A percentile compares a stretch with the other conserved stretches of the same genome.
Conservation (phyloP, 768 basidiomycete genomes). For the Tylopilus cervinicoccineus region DNA sequence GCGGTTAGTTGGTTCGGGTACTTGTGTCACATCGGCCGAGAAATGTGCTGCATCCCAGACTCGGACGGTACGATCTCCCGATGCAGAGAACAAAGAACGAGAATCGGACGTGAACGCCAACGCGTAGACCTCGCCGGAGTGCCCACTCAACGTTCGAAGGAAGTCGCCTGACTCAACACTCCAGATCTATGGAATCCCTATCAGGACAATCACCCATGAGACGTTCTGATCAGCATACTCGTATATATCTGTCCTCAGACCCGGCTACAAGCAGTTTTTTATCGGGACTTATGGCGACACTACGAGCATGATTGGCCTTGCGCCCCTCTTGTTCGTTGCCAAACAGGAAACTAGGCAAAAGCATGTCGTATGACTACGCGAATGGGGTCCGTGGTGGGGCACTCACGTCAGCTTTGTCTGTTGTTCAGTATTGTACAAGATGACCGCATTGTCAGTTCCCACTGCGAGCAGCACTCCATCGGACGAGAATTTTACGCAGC, state of each 20-base stretch:
- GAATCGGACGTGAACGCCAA: conserved; percentile 35
- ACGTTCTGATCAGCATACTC: conserved; percentile 20
- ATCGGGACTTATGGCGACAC: conserved; percentile 31
- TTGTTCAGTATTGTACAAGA: conserved; percentile 25
- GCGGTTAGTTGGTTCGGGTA: conserved; percentile 17
- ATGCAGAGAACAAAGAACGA: conserved; percentile 32
- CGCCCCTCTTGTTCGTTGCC: conserved; percentile 20
- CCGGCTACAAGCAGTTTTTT: conserved; percentile 30
- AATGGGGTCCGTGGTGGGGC: neutral
- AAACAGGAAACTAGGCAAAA: conserved; percentile 22
- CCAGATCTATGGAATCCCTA: conserved; percentile 23
- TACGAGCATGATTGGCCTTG: conserved; percentile 29
- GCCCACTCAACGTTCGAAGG: conserved; percentile 30
- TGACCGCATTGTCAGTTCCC: conserved; percentile 29
- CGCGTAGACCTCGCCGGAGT: conserved; percentile 34
- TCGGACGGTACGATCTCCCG: conserved; percentile 34
- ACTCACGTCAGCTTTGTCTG: conserved; percentile 29
- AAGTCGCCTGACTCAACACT: conserved; percentile 22
- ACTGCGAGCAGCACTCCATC: conserved; percentile 32
- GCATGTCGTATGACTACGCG: neutral
- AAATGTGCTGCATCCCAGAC: conserved; percentile 32
- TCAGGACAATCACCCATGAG: neutral
- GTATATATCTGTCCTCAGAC: conserved; percentile 32
- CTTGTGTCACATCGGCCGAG: conserved; percentile 14
- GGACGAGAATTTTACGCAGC: conserved; percentile 30